Base-by-base conservation (phyloP, 257 asterid species). In the Penstemon davidsonii region DNA sequence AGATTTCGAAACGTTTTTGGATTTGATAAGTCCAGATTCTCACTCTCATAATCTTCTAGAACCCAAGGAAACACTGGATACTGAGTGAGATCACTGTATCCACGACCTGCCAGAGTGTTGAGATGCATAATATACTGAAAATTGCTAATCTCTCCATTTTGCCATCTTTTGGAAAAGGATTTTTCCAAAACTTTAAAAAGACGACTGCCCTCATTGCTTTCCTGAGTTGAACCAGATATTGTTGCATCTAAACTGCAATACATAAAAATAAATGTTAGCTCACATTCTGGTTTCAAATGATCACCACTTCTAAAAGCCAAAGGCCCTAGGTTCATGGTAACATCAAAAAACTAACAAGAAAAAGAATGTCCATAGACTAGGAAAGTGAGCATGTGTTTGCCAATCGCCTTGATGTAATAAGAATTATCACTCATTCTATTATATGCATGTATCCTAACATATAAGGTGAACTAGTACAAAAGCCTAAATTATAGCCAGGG, bases 31-130 rank as follows among this genome's bases (percentile, higher is more conserved):
- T 94, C 84, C 76, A 94, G 91, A 78, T 69, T 76, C 69, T 91
- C 96, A 68, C 98, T 94, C 81, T 91, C 98, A 76, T 87, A 94
- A 80, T 94, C 96, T 46, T 96, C 99, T 62, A 94, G 81, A 70
- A 91, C 85, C 99, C 99, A 94, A 39, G 99, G 99, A 52, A 91
- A 94, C 79, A 94, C 99, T 47, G 97, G 99, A 81, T 94, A 94
- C 85, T 94, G 99, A 50, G 99, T 94, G 71, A 94, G 91, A 79
- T 94, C 99, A 82, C 97, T 94, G 79, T 94, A 94, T 60, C 99
- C 99, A 59, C 99, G 99, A 49, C 99, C 99, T 39, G 99, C 99
- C 49, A 94, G 88, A 9, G 99, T 94, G 82, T 94, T 94, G 68
- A 94, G 96, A 64, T 94, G 97, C 99, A 94, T 94, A 64, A 94